These are phyloP conservation scores for Irpex sp. DNA, from an alignment of 1,284 basidiomycete species.

Conservation along the genomic window DNA sequence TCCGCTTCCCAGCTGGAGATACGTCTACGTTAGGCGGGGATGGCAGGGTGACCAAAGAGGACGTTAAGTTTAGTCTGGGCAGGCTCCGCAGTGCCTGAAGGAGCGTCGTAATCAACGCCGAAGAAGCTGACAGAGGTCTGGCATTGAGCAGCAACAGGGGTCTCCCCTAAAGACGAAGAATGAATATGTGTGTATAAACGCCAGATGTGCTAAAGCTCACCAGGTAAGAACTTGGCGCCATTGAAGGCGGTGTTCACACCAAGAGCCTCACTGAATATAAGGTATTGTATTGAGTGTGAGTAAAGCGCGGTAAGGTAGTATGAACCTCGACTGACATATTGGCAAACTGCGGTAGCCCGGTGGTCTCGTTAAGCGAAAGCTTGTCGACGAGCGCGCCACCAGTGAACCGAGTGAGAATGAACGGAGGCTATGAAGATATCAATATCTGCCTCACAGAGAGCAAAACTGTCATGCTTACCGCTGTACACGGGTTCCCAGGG, in stretches of 20 bases:
- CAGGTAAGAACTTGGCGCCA: slow-evolving; percentile 30
- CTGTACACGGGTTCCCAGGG: slow-evolving; percentile 29
- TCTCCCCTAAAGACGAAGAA: slow-evolving; percentile 29
- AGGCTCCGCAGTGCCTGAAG: slow-evolving; percentile 25
- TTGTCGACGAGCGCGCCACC: slow-evolving; percentile 29
- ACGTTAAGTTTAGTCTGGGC: slow-evolving; percentile 27
- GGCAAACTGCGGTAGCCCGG: slow-evolving; percentile 29
- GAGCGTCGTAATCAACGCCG: slow-evolving; percentile 36
- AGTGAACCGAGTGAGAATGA: slow-evolving; percentile 34
- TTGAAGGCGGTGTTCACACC: slow-evolving; percentile 33
- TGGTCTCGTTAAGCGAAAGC: slow-evolving; percentile 26
- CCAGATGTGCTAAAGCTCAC: slow-evolving; percentile 20
- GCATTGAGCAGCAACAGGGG: slow-evolving; percentile 29
- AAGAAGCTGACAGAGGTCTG: slow-evolving; percentile 35
- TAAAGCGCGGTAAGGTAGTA: not conserved
- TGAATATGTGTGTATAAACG: not conserved
- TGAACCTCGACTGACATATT: slow-evolving; percentile 24
- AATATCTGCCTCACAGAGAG: not conserved
- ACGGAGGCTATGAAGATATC: slow-evolving; percentile 27
- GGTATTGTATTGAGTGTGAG: too few species aligned
- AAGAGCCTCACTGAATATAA: slow-evolving; percentile 10
- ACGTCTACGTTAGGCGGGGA: not conserved
- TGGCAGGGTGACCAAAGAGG: slow-evolving; percentile 17
- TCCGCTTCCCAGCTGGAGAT: not conserved
- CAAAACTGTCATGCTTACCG: slow-evolving; percentile 19